phyloP scores from a whole-genome alignment of 176 grass and related monocot genomes.

The Triticum monococcum region DNA sequence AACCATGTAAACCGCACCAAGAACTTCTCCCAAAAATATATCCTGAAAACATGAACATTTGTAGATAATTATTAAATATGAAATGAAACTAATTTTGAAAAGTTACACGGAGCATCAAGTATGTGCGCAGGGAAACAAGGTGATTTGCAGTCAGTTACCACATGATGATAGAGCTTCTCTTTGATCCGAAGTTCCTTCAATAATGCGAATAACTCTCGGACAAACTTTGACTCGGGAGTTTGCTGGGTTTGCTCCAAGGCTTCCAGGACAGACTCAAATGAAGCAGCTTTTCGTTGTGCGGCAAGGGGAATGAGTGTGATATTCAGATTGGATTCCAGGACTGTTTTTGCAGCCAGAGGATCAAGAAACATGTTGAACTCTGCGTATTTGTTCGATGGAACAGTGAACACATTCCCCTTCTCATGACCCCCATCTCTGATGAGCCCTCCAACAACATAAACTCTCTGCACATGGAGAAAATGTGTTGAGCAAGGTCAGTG shows the following conservation, averaged over 20 bases:
- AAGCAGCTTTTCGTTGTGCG: slow-evolving; percentile 50
- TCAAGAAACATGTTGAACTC: slow-evolving; percentile 95
- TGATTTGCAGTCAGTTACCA: slow-evolving; percentile 46
- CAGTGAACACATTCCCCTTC: slow-evolving; percentile 70
- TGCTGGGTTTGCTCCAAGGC: slow-evolving; percentile 28
- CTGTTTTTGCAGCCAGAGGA: slow-evolving; percentile 62
- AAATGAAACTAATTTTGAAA: not conserved
- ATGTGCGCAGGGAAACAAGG: not conserved
- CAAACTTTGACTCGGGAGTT: slow-evolving; percentile 71
- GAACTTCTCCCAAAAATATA: slow-evolving; percentile 65
- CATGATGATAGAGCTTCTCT: slow-evolving; percentile 57
- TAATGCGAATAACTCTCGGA: slow-evolving; percentile 45
- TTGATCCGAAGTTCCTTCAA: slow-evolving; percentile 51
- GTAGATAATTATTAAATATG: not conserved
- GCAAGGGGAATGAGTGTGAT: slow-evolving; percentile 69
- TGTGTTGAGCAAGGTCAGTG: not conserved
- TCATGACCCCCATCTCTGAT: slow-evolving; percentile 36
- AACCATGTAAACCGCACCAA: slow-evolving; percentile 68
- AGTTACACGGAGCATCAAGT: not conserved
- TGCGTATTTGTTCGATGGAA: slow-evolving; percentile 59
- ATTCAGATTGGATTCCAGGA: slow-evolving; percentile 58
- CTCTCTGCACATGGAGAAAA: slow-evolving; percentile 41
- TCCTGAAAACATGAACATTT: slow-evolving; percentile 29
- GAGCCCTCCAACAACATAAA: slow-evolving; percentile 74
- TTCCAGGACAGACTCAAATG: slow-evolving; percentile 44